Evolutionary conservation across 495 filamentous ascomycete species (phyloP).

Genomic region (Penicillium dipodomyicola): DNA sequence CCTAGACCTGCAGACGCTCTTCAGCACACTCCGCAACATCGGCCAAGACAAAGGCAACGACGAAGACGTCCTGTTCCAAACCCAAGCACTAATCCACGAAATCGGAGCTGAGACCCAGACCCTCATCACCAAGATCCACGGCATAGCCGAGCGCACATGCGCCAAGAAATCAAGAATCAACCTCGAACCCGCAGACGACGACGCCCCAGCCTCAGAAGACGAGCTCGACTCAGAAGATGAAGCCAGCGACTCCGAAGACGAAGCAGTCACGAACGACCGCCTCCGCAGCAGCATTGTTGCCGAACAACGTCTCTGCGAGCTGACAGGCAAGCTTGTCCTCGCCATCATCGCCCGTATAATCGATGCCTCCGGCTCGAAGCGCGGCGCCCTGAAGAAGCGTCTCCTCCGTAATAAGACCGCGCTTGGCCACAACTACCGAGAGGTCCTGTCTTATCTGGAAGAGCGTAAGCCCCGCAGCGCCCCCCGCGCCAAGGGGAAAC

Average conservation of each 20-base stretch:
- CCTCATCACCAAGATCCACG: slow-evolving; percentile 70
- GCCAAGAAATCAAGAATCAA: slow-evolving; percentile 65
- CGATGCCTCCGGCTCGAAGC: slow-evolving; percentile 57
- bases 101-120: slow-evolving; percentile 56
- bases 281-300: slow-evolving; percentile 62
- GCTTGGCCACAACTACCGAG: slow-evolving; percentile 72
- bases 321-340: slow-evolving; percentile 78
- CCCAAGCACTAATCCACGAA: slow-evolving; percentile 62
- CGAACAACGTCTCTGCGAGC: slow-evolving; percentile 79
- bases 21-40: slow-evolving; percentile 63
- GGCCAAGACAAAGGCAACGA: slow-evolving; percentile 43
- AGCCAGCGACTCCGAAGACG: slow-evolving; percentile 53
- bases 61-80: slow-evolving; percentile 47
- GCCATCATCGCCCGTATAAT: slow-evolving; percentile 70
- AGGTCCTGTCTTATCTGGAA: slow-evolving; percentile 72
- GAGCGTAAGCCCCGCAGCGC: slow-evolving; percentile 49
- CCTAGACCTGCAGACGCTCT: slow-evolving; percentile 78
- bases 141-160: slow-evolving; percentile 67
- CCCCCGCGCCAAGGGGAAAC: slow-evolving; percentile 47
- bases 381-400: slow-evolving; percentile 60
- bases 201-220: slow-evolving; percentile 52
- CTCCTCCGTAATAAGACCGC: slow-evolving; percentile 63
- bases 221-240: slow-evolving; percentile 58
- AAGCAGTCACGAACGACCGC: slow-evolving; percentile 51
- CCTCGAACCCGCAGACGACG: slow-evolving; percentile 69